These are phyloP conservation scores for Garcia nutans DNA, from an alignment of 345 rosid species.

Conservation along the genomic window DNA sequence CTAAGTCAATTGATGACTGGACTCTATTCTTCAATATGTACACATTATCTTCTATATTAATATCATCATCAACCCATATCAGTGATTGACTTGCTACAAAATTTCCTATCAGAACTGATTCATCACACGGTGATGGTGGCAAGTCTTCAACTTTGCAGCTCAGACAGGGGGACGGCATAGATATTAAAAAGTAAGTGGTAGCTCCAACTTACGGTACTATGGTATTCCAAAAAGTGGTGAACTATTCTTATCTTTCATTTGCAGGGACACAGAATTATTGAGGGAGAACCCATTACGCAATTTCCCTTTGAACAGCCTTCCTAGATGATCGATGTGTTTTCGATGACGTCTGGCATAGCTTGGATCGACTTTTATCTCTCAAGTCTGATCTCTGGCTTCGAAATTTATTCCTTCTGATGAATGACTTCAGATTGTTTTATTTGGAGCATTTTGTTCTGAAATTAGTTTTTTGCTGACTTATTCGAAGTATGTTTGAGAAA, in stretches of 20 bases:
- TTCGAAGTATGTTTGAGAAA: neutral
- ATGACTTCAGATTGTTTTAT: neutral
- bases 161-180: conserved; percentile 37
- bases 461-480: neutral
- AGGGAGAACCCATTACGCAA: conserved; percentile 78
- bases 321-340: conserved; percentile 43
- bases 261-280: conserved; percentile 76
- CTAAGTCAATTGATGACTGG: neutral
- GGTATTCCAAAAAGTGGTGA: neutral
- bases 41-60: neutral
- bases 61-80: too few relatives aligned
- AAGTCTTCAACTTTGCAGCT: conserved; percentile 40
- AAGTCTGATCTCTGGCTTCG: conserved; percentile 23
- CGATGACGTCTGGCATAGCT: neutral
- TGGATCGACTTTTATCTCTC: conserved; percentile 50
- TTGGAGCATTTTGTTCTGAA: neutral
- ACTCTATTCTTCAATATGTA: neutral
- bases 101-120: conserved; percentile 24
- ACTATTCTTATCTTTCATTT: neutral
- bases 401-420: neutral
- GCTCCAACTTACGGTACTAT: neutral
- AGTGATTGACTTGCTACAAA: neutral
- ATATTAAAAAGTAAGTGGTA: conserved; percentile 45
- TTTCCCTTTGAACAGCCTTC: conserved; percentile 70
- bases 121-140: conserved; percentile 16